Percentiles rank a stretch among this genome's conserved stretches.
phyloP scores from a whole-genome alignment of 176 grass and related monocot species.

The Raddia guianensis region DNA sequence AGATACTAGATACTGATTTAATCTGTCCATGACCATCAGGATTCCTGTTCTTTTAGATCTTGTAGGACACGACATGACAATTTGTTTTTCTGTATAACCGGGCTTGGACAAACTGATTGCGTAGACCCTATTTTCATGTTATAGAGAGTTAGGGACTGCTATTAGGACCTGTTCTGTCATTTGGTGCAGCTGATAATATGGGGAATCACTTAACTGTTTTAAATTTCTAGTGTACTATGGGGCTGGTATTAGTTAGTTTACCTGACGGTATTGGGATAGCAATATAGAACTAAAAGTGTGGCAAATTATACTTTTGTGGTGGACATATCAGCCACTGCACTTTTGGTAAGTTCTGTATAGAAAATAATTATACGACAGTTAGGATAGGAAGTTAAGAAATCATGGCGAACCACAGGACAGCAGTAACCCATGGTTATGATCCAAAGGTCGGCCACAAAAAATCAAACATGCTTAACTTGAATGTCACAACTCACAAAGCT shows the following conservation, averaged over 20 bases:
- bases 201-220: not conserved
- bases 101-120: not conserved
- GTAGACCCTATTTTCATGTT: not conserved
- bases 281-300: not conserved
- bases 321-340: not conserved
- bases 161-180: slow-evolving; percentile 15
- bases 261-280: not conserved
- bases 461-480: not conserved
- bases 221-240: not conserved
- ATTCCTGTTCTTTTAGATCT: not conserved
- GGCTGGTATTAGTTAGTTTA: not conserved
- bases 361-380: slow-evolving; percentile 2
- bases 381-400: not conserved
- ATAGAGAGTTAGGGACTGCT: not conserved
- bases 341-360: not conserved
- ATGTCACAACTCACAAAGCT: not conserved
- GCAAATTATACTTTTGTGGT: not conserved
- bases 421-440: not conserved
- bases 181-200: not conserved
- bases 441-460: not conserved
- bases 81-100: not conserved
- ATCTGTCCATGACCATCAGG: not conserved
- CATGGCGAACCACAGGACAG: not conserved
- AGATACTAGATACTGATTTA: slow-evolving; percentile 10
- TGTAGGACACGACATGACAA: slow-evolving; percentile 13